phyloP scores from a whole-genome alignment of 257 asterid genomes.

The Nicotiana sylvestris region DNA sequence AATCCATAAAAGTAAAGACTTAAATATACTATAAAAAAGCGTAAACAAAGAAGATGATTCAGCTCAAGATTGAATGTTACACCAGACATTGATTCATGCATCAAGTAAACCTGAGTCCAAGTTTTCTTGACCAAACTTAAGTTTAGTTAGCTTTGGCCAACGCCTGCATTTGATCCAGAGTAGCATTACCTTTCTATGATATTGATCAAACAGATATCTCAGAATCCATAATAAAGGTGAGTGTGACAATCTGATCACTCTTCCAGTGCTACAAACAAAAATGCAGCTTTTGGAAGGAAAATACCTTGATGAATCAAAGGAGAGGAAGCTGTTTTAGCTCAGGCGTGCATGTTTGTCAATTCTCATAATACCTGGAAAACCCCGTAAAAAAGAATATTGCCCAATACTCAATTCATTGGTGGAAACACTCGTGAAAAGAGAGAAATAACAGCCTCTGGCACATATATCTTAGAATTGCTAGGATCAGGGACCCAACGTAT shows the following conservation, averaged over 20 bases:
- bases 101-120: neutral
- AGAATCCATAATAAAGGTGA: neutral
- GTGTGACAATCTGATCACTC: neutral
- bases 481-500: constrained; percentile 54
- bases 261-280: neutral
- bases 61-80: neutral
- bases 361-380: neutral
- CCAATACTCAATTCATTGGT: constrained; percentile 25
- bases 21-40: too few species aligned
- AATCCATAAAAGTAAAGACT: too few species aligned
- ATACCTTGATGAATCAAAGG: neutral
- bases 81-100: neutral
- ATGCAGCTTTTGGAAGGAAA: neutral
- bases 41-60: neutral
- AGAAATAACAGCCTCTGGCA: constrained; percentile 39
- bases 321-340: neutral
- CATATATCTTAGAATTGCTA: constrained; percentile 29
- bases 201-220: neutral
- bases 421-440: constrained; percentile 44
- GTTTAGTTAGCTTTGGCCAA: neutral
- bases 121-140: neutral
- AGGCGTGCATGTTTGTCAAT: neutral
- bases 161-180: neutral
- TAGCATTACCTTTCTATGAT: neutral
- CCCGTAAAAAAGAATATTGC: neutral